These are phyloP conservation scores for Thraustotheca clavata DNA, from an alignment of 352 stramenopile genomes.

Conservation along the genomic window DNA sequence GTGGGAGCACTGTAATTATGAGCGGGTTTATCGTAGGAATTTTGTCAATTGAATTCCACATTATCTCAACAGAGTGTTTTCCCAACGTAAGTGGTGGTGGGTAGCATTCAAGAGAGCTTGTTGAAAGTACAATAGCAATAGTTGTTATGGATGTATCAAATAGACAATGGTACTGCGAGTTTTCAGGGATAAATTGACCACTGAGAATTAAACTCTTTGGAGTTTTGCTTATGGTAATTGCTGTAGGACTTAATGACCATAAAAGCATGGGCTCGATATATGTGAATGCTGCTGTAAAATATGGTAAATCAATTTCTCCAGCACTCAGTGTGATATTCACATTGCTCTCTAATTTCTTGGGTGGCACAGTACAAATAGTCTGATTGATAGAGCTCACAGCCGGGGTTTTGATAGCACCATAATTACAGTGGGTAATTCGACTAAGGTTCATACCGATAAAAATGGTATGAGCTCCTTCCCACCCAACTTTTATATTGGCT, in stretches of 20 bases:
- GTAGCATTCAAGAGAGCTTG: neutral
- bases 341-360: neutral
- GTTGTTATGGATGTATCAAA: neutral
- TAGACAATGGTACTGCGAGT: neutral
- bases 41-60: neutral
- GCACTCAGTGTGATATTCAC: neutral
- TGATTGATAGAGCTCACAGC: neutral
- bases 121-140: neutral
- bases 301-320: neutral
- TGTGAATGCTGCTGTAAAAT: neutral
- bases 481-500: neutral
- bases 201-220: neutral
- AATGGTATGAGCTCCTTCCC: neutral
- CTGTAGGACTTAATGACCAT: neutral
- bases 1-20: neutral
- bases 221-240: neutral
- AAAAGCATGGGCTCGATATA: slow-evolving; percentile 3
- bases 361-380: neutral
- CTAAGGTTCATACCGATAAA: neutral
- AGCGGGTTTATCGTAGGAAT: neutral
- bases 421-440: neutral
- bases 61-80: neutral
- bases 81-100: neutral
- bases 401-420: neutral
- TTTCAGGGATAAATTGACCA: neutral